Evolutionary conservation across 2,329 filamentous ascomycete genomes (phyloP), one percentile per base, ranked within the genome.

Genomic region (Exophiala spinifera): DNA sequence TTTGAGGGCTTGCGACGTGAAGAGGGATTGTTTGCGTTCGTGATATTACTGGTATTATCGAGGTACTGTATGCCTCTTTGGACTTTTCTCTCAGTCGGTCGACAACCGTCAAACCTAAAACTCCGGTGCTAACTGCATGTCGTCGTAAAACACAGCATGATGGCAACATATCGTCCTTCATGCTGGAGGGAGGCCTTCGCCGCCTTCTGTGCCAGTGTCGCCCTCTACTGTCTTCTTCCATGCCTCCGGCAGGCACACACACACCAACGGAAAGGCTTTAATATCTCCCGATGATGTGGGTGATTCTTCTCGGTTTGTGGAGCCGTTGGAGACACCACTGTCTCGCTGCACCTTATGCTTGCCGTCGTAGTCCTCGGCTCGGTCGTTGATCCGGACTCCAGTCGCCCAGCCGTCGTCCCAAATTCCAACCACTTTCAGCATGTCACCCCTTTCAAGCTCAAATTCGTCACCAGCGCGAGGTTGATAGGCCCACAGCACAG

Each of bases 321-420:
- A 88, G 15, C 87, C 86, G 72, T 90, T 87, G 43, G 90, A 96
- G 40, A 97, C 88, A 53, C 94, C 94, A 65, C 92, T 97, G 72
- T 99, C 94, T 58, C 94, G 84, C 67, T 95, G 91, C 31, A 84
- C 76, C 65, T 88, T 85, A 65, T 84, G 82, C 60, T 86, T 81
- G 40, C 81, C 80, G 64, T 95, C 89, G 85, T 90, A 96, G 61
- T 96, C 89, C 57, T 97, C 92, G 2, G 91, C 91, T 51, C 84
- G 81, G 65, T 95, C 89, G 50, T 86, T 80, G 52, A 95, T 76
- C 67, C 95, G 80, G 51, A 96, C 81, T 65, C 94, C 94, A 1
- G 94, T 99, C 10, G 94, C 94, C 94, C 94, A 99, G 44, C 94
- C 94, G 69, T 99, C 94, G 66, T 99, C 94, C 94, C 94, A 99